Conservation (phyloP, 306 rosid species). For the Lablab purpureus region DNA sequence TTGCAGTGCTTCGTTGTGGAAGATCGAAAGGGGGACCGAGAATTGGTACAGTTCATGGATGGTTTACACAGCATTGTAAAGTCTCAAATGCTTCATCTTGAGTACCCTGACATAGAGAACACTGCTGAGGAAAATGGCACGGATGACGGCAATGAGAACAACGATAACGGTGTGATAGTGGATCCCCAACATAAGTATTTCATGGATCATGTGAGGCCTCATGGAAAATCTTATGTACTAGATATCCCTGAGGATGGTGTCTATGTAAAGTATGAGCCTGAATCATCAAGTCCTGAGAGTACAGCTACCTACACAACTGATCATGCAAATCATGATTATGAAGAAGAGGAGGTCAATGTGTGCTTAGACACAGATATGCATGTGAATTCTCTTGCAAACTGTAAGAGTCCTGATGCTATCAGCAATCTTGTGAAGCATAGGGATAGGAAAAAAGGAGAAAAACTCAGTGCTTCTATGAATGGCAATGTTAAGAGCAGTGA, state of each 20-base stretch:
- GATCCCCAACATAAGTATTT: constrained; percentile 16
- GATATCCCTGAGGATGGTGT: constrained; percentile 39
- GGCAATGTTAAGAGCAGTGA: background rate
- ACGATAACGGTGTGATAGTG: background rate
- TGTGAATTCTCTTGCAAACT: background rate
- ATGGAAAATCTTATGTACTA: constrained; percentile 42
- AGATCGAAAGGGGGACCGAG: constrained; percentile 5
- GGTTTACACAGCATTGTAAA: background rate
- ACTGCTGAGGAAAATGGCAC: background rate
- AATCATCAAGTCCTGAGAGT: background rate
- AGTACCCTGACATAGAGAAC: background rate
- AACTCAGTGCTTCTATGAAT: background rate
- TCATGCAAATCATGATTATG: background rate
- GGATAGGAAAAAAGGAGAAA: constrained; percentile 34
- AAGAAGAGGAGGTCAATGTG: background rate
- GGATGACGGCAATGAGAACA: background rate
- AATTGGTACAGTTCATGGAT: constrained; percentile 5
- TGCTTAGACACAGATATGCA: background rate
- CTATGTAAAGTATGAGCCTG: constrained; percentile 34
- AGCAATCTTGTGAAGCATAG: background rate
- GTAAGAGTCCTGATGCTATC: background rate
- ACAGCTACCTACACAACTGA: background rate
- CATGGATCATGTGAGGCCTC: constrained; percentile 30
- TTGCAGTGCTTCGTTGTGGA: background rate
- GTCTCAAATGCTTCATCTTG: background rate